These are phyloP conservation scores for Arctium minus DNA, from an alignment of 129 eudicot species.

Conservation along the genomic window DNA sequence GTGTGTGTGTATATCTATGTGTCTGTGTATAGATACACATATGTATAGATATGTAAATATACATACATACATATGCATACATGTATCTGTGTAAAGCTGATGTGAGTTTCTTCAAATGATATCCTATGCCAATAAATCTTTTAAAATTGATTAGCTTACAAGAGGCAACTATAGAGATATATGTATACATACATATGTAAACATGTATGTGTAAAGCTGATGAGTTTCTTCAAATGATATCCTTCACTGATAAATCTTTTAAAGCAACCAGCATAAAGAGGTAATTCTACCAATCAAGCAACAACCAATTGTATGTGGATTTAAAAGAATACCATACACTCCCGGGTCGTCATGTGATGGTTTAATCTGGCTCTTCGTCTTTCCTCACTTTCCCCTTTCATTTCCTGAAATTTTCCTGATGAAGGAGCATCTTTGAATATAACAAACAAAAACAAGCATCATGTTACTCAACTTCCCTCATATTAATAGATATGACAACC, in stretches of 20 bases:
- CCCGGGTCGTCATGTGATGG: slow-evolving; percentile 52
- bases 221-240: background rate
- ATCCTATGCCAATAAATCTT: background rate
- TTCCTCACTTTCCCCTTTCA: slow-evolving; percentile 79
- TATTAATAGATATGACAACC: background rate
- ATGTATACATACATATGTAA: background rate
- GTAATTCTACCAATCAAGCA: slow-evolving; percentile 3
- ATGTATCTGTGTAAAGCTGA: background rate
- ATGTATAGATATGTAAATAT: no score
- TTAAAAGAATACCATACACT: slow-evolving; percentile 59
- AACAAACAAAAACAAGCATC: background rate
- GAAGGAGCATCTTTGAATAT: slow-evolving; percentile 42
- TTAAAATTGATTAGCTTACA: background rate
- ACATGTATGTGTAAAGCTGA: background rate
- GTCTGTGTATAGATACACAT: no score
- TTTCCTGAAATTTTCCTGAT: slow-evolving; percentile 70
- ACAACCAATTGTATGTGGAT: background rate
- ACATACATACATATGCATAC: no score
- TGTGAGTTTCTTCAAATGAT: no score
- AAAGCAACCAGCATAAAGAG: background rate
- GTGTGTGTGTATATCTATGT: no score
- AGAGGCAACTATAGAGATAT: background rate
- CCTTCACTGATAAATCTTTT: background rate
- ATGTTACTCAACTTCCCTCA: background rate
- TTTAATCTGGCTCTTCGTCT: slow-evolving; percentile 78